phyloP scores from a whole-genome alignment of 176 grass and related monocot genomes.

The Carex myosuroides region DNA sequence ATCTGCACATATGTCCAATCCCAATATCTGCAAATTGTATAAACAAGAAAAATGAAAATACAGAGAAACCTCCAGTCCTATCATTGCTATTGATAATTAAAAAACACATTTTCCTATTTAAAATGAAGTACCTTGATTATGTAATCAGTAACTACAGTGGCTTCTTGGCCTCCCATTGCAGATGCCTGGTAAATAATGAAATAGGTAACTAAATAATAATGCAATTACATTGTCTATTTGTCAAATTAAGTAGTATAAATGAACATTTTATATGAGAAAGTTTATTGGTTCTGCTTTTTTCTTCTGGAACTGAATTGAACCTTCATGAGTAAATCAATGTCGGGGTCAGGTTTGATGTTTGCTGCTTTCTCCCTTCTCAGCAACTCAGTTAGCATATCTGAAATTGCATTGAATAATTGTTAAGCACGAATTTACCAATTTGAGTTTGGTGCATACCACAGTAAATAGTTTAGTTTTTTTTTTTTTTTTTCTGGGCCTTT shows the following conservation, averaged over 20 bases:
- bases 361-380: constrained; percentile 75
- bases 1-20: constrained; percentile 29
- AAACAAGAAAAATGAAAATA: constrained; percentile 6
- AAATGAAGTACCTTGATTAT: constrained; percentile 57
- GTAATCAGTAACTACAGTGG: constrained; percentile 68
- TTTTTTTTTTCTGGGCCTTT: too few relatives aligned
- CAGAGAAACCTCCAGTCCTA: background rate
- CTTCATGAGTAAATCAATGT: constrained; percentile 93
- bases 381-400: constrained; percentile 79
- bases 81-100: background rate
- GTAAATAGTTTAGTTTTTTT: too few relatives aligned
- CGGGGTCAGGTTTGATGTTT: constrained; percentile 85
- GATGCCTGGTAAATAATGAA: constrained; percentile 35
- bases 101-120: background rate
- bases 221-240: background rate
- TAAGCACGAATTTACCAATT: background rate
- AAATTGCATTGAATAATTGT: background rate
- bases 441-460: background rate
- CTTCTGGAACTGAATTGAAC: constrained; percentile 5
- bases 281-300: background rate
- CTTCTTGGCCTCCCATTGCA: constrained; percentile 44
- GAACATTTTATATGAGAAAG: background rate
- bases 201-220: background rate
- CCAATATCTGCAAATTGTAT: constrained; percentile 22
- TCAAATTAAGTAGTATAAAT: background rate